These are phyloP conservation scores for Rhizophagus sp. DNA, from an alignment of 192 early-diverging fungal species.

Conservation along the genomic window DNA sequence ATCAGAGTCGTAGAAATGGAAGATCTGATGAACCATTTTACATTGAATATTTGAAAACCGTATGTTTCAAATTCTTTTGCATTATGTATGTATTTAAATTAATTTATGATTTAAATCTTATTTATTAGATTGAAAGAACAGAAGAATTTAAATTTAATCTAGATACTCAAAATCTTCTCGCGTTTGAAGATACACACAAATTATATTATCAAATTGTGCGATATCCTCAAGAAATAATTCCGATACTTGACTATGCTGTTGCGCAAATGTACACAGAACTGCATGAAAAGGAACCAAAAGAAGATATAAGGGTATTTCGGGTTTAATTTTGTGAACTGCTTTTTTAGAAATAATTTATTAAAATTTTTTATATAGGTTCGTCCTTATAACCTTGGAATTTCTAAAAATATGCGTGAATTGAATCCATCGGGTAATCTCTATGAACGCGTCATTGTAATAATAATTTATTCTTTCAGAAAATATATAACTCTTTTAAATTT, in stretches of 20 bases:
- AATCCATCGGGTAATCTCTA: constrained; percentile 71
- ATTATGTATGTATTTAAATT: not conserved
- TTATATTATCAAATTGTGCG: constrained; percentile 86
- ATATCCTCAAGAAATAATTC: constrained; percentile 96
- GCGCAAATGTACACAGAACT: constrained; percentile 70
- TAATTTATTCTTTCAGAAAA: not conserved
- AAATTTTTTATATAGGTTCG: constrained; percentile 55
- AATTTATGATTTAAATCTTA: not conserved
- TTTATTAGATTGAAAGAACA: constrained; percentile 58
- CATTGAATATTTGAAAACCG: constrained; percentile 65
- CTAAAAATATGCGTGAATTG: constrained; percentile 91
- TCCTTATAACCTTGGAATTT: constrained; percentile 78
- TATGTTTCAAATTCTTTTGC: constrained; percentile 24
- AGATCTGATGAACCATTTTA: constrained; percentile 68
- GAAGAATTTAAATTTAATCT: constrained; percentile 80
- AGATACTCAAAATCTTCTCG: constrained; percentile 81
- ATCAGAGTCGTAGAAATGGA: constrained; percentile 48
- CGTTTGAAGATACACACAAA: constrained; percentile 63
- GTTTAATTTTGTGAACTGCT: not conserved
- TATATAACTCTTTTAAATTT: constrained; percentile 7
- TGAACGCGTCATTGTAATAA: not conserved
- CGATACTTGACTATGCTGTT: constrained; percentile 87
- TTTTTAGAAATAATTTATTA: not conserved
- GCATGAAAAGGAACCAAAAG: constrained; percentile 47
- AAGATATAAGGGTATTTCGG: not conserved